These are phyloP conservation scores for Eragrostis tef DNA, from an alignment of 202 grass and related monocot genomes.

Conservation along the genomic window DNA sequence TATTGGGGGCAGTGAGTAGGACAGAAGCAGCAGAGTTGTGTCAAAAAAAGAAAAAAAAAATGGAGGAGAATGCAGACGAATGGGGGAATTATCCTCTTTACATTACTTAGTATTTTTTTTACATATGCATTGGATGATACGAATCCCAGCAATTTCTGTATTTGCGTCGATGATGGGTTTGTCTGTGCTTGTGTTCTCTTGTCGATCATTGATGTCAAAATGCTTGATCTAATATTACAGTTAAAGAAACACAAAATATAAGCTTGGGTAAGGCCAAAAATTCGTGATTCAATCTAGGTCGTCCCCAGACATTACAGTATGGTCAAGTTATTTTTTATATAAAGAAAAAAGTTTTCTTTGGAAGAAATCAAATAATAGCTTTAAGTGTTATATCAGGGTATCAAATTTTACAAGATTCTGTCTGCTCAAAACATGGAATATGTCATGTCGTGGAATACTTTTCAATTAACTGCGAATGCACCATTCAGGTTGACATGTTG, in stretches of 20 bases:
- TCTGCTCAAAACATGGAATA: constrained; percentile 37
- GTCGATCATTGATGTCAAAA: not conserved
- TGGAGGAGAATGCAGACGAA: not conserved
- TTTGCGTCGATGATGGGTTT: not conserved
- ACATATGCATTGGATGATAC: not conserved
- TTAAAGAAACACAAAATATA: not conserved
- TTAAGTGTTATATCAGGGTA: constrained; percentile 14
- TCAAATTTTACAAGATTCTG: constrained; percentile 37
- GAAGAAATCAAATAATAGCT: constrained; percentile 21
- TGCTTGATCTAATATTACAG: not conserved
- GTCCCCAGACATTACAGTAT: not conserved
- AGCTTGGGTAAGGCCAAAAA: not conserved
- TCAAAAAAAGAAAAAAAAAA: not conserved
- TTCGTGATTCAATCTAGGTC: not conserved
- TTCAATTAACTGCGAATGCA: constrained; percentile 17
- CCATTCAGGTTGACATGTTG: not conserved
- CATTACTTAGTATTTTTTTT: not conserved
- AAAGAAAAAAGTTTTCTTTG: constrained; percentile 7
- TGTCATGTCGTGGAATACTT: constrained; percentile 1
- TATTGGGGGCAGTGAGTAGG: not conserved
- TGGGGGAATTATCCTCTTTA: not conserved
- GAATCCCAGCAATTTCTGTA: not conserved
- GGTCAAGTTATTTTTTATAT: not conserved
- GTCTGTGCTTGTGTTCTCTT: not conserved
- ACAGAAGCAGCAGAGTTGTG: not conserved